Base-by-base conservation (phyloP, 2,329 filamentous ascomycete genomes). In the Aspergillus aculeatinus region DNA sequence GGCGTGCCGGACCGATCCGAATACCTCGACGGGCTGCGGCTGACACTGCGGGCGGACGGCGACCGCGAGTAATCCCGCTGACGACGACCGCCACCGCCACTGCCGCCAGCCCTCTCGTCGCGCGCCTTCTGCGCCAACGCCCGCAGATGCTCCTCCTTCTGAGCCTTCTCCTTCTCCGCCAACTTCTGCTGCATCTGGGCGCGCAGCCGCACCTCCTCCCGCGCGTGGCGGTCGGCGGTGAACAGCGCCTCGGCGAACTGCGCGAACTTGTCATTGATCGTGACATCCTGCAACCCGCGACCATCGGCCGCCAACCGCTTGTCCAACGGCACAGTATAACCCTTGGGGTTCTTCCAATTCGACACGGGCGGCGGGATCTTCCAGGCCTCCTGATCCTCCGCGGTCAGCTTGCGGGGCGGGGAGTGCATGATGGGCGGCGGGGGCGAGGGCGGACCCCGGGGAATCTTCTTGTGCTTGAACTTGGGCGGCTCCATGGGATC, bases 291-390 rank as follows among this genome's bases (percentile, higher is more conserved):
- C 63, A 99, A 75, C 0, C 92, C 92, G 70, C 95, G 85, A 12
- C 95, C 95, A 75, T 98, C 94, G 9, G 95, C 94, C 19, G 95
- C 95, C 67, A 99, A 80, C 72, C 95, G 89, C 81, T 99, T 99
- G 76, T 99, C 95, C 55, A 99, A 77, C 0, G 95, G 92, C 1
- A 99, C 91, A 0, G 95, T 99, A 73, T 96, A 99, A 70, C 95
- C 95, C 80, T 98, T 98, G 1, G 94, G 91, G 75, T 99, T 99
- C 85, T 99, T 99, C 95, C 95, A 99, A 76, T 98, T 98, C 21
- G 91, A 96, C 2, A 99, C 89, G 0, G 94, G 91, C 2, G 94
- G 92, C 0, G 88, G 88, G 33, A 91, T 97, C 71, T 89, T 92
- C 95, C 95, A 99, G 60, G 91, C 91, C 76, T 98, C 95, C 76